Evolutionary conservation across 2,329 filamentous ascomycete genomes (phyloP), one percentile per base, ranked within the genome.

Genomic region (Aspergillus ruber): DNA sequence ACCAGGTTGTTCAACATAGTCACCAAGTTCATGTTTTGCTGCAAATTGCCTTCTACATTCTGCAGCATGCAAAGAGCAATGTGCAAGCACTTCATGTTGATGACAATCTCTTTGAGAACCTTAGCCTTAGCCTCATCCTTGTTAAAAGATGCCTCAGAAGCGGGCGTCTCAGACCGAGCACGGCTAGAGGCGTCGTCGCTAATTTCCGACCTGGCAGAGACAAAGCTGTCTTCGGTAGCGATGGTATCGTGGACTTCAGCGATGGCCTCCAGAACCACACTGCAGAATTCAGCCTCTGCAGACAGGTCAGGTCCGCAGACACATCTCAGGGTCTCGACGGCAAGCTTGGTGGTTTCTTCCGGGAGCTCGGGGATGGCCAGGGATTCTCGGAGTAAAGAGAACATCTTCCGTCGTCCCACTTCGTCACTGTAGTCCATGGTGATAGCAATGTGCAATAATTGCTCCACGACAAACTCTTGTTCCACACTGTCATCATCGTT

Each of bases 1-100:
- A 98, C 88, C 7, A 98, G 79, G 56, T 93, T 97, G 74, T 98
- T 97, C 43, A 98, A 77, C 86, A 97, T 96, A n/a, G 88, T 88
- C 3, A 95, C 88, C n/a, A 97, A 73, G 62, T 95, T 86, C 48
- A 86, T 84, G 64, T 95, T 95, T 56, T 90, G 81, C 68, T 96
- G 90, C 33, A 97, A 75, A 60, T 87, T 87, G 51, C 89, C 88
- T 45, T 87, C 80, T 8, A 98, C 88, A 62, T 97, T 95, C 63
- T 94, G 84, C 44, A 98, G 79, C 87, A 97, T 95, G 75, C 90
- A 97, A 68, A 96, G 89, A 21, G 94, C 90, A 56, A 98, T 96
- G 64, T 96, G 88, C 52, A 98, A 78, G 67, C 93, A 97, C 72
- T 97, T 97, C 82, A 96, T 90, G 74, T 97, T 97, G 66, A 97